Evolutionary conservation across 768 basidiomycete species (phyloP).

Genomic region (Multifurca ochricompacta): DNA sequence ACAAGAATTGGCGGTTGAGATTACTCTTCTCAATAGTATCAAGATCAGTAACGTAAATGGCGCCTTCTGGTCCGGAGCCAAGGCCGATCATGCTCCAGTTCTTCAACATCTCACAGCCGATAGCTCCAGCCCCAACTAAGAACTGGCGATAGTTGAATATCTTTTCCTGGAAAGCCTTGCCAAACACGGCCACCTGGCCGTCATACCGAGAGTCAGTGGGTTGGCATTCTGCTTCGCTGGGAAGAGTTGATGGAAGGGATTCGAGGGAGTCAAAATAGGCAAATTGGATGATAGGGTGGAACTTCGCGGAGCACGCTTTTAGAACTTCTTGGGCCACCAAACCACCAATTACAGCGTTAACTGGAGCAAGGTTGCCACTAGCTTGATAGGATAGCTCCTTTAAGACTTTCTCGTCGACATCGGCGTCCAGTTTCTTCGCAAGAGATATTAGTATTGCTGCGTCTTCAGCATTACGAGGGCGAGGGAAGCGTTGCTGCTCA

Average conservation of each 20-base stretch:
- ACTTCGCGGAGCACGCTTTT: slow-evolving; percentile 96
- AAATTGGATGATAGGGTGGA: slow-evolving; percentile 92
- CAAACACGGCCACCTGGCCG: slow-evolving; percentile 93
- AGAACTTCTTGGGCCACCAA: slow-evolving; percentile 98
- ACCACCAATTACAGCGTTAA: slow-evolving; percentile 91
- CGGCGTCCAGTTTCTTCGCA: slow-evolving; percentile 69
- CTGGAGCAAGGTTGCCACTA: slow-evolving; percentile 79
- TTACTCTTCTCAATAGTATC: slow-evolving; percentile 99
- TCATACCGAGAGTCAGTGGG: slow-evolving; percentile 84
- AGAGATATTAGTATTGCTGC: slow-evolving; percentile 62
- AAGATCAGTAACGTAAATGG: slow-evolving; percentile 90
- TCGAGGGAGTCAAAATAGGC: slow-evolving; percentile 98
- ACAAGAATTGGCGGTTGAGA: slow-evolving; percentile 95
- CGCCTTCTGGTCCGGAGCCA: slow-evolving; percentile 67
- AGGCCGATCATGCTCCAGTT: slow-evolving; percentile 99
- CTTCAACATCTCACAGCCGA: slow-evolving; percentile 99
- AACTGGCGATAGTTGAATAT: slow-evolving; percentile 87
- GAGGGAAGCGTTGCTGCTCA: slow-evolving; percentile 61
- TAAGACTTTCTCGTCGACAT: slow-evolving; percentile 74
- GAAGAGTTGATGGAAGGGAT: slow-evolving; percentile 70
- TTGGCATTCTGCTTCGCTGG: slow-evolving; percentile 76
- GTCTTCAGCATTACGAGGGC: slow-evolving; percentile 76
- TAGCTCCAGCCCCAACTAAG: slow-evolving; percentile 97
- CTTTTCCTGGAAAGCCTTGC: slow-evolving; percentile 86
- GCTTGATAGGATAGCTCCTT: slow-evolving; percentile 89